These are phyloP conservation scores for Agrocybe praecox DNA, from an alignment of 768 basidiomycete species.

Conservation along the genomic window DNA sequence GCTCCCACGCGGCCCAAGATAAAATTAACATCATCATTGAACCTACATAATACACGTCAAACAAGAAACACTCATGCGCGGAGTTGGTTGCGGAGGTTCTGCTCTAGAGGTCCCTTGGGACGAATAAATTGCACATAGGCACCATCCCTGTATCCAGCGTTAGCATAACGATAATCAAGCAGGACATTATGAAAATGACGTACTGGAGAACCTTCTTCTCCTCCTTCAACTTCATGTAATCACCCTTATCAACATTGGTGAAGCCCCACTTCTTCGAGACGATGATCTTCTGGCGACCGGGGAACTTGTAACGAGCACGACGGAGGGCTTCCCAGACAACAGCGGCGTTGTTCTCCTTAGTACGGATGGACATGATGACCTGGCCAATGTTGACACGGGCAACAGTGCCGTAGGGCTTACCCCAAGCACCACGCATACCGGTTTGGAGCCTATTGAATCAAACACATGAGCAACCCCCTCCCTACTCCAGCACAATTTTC, in stretches of 20 bases:
- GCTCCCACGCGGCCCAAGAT: neutral
- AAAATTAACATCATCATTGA: slow-evolving; percentile 5
- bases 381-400: slow-evolving; percentile 98
- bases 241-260: slow-evolving; percentile 89
- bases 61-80: slow-evolving; percentile 51
- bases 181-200: slow-evolving; percentile 34
- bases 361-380: slow-evolving; percentile 85
- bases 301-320: slow-evolving; percentile 99
- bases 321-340: slow-evolving; percentile 97
- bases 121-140: slow-evolving; percentile 95
- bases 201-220: slow-evolving; percentile 89
- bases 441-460: slow-evolving; percentile 72
- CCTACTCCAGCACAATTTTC: neutral
- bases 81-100: slow-evolving; percentile 84
- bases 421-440: slow-evolving; percentile 99
- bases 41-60: slow-evolving; percentile 13
- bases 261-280: slow-evolving; percentile 99
- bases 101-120: slow-evolving; percentile 82
- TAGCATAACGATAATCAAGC: neutral
- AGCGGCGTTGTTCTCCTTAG: slow-evolving; percentile 83
- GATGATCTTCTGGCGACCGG: slow-evolving; percentile 97
- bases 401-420: slow-evolving; percentile 96
- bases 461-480: neutral
- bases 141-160: slow-evolving; percentile 65
- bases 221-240: slow-evolving; percentile 86